Conservation (phyloP, 306 rosid species). For the Psophocarpus tetragonolobus region DNA sequence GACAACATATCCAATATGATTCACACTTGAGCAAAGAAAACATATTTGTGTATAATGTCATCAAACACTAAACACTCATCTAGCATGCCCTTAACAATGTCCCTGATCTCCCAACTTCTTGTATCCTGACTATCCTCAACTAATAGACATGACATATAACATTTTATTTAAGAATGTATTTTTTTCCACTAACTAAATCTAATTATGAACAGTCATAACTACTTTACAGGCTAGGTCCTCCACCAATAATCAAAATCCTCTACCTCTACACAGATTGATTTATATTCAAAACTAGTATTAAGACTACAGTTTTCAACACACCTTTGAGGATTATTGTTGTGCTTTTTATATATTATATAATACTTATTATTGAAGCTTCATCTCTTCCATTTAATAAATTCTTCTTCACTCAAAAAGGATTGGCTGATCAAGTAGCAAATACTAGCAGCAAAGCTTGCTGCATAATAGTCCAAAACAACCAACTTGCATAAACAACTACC, state of each 20-base stretch:
- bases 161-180: neutral
- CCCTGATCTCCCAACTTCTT: neutral
- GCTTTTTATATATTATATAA: neutral
- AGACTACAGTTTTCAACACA: neutral
- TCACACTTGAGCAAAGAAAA: neutral
- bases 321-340: neutral
- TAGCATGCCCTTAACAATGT: neutral
- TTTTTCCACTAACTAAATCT: neutral
- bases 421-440: neutral
- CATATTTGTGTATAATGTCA: neutral
- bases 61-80: neutral
- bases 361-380: neutral
- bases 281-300: neutral
- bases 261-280: neutral
- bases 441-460: neutral
- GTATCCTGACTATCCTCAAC: neutral
- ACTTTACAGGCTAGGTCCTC: neutral
- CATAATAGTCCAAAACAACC: neutral
- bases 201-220: neutral
- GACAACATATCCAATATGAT: neutral
- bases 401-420: neutral
- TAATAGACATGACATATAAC: neutral
- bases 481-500: neutral
- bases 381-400: neutral
- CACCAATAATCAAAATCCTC: conserved; percentile 3